These are phyloP conservation scores for Aspergillus sojae DNA, from an alignment of 2,329 filamentous ascomycete species.

Conservation along the genomic window DNA sequence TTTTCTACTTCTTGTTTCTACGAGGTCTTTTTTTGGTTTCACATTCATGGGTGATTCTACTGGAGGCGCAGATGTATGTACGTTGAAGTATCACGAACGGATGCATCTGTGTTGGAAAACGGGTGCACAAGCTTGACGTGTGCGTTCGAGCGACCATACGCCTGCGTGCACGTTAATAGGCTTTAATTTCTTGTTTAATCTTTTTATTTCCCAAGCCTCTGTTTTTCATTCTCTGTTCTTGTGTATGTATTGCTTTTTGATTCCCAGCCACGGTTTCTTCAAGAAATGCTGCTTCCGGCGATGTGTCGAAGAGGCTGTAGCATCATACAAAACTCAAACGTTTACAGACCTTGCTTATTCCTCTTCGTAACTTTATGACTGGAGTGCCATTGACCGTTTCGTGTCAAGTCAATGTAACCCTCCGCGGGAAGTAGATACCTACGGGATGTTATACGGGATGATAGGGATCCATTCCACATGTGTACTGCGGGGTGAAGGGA, in stretches of 20 bases:
- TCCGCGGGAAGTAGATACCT: not conserved
- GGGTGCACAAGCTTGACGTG: not conserved
- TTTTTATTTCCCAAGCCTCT: not conserved
- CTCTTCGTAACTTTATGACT: not conserved
- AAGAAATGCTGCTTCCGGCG: not conserved
- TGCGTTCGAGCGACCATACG: not conserved
- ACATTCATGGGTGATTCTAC: not conserved
- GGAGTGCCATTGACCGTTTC: not conserved
- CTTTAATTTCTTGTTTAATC: slow-evolving; percentile 1
- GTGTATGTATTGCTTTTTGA: slow-evolving; percentile 1
- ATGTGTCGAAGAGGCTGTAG: not conserved
- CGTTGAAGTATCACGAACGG: not conserved
- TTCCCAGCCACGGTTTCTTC: not conserved
- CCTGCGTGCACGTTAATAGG: not conserved
- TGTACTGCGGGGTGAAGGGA: not conserved
- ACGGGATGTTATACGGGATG: not conserved
- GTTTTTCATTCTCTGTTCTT: not conserved
- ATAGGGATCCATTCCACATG: not conserved
- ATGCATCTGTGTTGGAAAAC: not conserved
- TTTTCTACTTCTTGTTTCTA: slow-evolving; percentile 4
- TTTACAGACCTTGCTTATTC: not conserved
- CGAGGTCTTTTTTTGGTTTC: slow-evolving; percentile 1
- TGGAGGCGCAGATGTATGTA: not conserved
- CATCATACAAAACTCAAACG: not conserved
- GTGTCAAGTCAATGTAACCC: not conserved